Percentiles rank a stretch among this genome's conserved stretches.
Conservation (phyloP, 23 red algal species). For the Cyanidiococcus yangmingshanensis region DNA sequence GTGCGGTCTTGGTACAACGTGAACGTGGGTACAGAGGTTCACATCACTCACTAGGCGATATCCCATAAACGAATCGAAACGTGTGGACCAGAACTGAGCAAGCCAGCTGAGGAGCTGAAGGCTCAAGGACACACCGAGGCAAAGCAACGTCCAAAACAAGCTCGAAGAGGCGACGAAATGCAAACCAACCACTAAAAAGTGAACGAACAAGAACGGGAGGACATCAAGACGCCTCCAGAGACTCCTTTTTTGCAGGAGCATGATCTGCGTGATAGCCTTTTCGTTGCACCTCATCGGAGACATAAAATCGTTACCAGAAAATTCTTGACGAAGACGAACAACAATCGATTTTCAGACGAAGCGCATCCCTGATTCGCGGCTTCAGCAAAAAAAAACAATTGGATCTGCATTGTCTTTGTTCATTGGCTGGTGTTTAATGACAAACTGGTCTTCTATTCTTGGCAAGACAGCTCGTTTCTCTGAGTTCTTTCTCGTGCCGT, state of each 20-base stretch:
- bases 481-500: not conserved
- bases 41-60: constrained; percentile 2
- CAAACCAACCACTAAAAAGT: not conserved
- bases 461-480: not conserved
- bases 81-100: constrained; percentile 70
- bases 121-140: constrained; percentile 27
- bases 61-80: constrained; percentile 26
- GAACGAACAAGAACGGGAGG: constrained; percentile 35
- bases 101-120: constrained; percentile 56
- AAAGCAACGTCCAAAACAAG: constrained; percentile 24
- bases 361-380: too few species aligned
- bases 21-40: constrained; percentile 33
- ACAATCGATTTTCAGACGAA: too few species aligned
- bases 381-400: too few species aligned
- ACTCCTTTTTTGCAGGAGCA: constrained; percentile 25
- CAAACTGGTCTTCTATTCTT: not conserved
- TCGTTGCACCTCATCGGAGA: constrained; percentile 33
- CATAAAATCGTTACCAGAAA: too few species aligned
- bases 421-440: not conserved
- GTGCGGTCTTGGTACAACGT: constrained; percentile 42
- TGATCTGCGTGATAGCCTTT: constrained; percentile 46
- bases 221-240: constrained; percentile 43
- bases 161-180: constrained; percentile 23
- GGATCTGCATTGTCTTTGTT: too few species aligned
- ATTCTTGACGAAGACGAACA: too few species aligned